Base-by-base conservation (phyloP, 805 yeast genomes). In the Starmerella floricola region DNA sequence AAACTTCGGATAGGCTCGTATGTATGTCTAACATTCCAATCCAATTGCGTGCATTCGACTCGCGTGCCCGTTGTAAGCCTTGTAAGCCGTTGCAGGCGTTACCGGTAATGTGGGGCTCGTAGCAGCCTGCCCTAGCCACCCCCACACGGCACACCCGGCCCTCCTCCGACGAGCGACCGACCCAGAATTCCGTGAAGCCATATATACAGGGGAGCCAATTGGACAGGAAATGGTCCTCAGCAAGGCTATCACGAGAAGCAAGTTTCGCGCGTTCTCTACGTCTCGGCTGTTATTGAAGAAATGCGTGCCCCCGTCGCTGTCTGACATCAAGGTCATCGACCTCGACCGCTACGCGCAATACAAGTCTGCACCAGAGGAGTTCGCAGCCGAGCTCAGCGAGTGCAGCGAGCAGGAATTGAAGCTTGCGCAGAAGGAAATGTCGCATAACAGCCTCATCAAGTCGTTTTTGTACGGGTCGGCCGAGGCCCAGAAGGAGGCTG, bases 401-500 rank as follows among this genome's bases (percentile, higher is more conserved):
- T 38, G 35, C 13, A 31, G 33, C 20, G 39, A 37, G 10, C 37
- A 34, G 24, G 39, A 37, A 13, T 31, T 24, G 30, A 21, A 21
- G 13, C 31, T 31, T 28, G 18, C 36, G 16, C 20, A 41, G 33
- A 16, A 28, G 28, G 16, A 30, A 24, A 8, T 10, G 12, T 16
- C 20, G 12, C 34, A 42, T 29, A 36, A 34, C 28, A 42, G 44
- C 34, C 46, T 53, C 31, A 47, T 65, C 50, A 63, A 64, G 47
- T 49, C 65, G 20, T 55, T 65, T 36, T 49, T 64, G 40, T 64
- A 58, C 43, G 69, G 69, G n/a, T 57, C 64, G 4, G 54, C 55
- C 21, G 49, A 56, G 31, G 56, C 61, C 34, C 55, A 59, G 42
- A 44, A 49, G 29, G 67, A 62, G 44, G 61, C 55, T 28, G 57